Evolutionary conservation across 2,329 filamentous ascomycete genomes (phyloP).

Genomic region (Coniella vitis): DNA sequence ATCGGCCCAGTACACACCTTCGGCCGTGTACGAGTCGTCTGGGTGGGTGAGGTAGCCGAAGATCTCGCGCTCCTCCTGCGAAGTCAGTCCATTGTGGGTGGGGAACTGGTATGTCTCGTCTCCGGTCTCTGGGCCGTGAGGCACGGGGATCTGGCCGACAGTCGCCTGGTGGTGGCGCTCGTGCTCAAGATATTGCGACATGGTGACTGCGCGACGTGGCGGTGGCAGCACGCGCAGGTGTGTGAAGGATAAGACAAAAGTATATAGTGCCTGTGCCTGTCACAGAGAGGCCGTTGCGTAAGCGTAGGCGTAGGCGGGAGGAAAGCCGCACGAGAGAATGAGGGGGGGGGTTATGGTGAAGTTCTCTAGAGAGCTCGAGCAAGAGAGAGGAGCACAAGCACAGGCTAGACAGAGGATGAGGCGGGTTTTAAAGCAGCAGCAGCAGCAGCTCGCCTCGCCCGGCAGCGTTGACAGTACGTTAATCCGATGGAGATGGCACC

Average conservation of each 20-base stretch:
- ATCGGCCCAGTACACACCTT: constrained; percentile 92
- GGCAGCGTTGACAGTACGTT: background rate
- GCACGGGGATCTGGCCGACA: constrained; percentile 48
- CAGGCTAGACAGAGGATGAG: background rate
- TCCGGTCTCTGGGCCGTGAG: constrained; percentile 44
- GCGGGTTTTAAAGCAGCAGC: constrained; percentile 5
- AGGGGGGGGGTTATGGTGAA: background rate
- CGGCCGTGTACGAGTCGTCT: constrained; percentile 76
- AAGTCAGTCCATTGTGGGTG: constrained; percentile 27
- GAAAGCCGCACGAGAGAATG: constrained; percentile 7
- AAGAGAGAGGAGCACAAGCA: background rate
- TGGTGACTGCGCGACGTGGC: constrained; percentile 16
- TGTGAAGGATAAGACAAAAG: background rate
- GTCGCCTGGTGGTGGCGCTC: constrained; percentile 34
- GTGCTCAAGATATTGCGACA: constrained; percentile 32
- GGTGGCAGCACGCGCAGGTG: too few species aligned
- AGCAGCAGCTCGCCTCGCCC: too few species aligned
- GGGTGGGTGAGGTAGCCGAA: constrained; percentile 80
- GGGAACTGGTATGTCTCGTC: constrained; percentile 43
- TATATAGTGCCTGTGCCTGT: background rate
- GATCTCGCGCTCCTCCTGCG: constrained; percentile 46
- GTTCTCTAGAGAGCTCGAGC: constrained; percentile 9
- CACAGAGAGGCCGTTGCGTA: background rate
- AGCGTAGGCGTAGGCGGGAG: background rate
- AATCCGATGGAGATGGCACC: background rate